Base-by-base conservation (phyloP, 192 early-diverging fungal genomes). In the Backusella westeae region DNA sequence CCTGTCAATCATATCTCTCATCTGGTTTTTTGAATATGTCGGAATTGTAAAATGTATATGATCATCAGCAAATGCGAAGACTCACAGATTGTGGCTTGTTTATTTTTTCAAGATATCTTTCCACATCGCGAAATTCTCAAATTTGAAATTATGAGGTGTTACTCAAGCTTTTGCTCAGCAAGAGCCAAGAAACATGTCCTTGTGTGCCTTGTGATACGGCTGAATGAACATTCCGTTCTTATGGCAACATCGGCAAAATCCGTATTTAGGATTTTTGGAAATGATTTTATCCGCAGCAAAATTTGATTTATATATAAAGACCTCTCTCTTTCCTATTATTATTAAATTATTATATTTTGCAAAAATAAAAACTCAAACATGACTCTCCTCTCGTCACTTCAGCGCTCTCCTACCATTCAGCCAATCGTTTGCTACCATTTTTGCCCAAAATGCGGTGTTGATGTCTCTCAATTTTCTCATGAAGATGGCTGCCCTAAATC, bases 381-480 rank as follows among this genome's bases (percentile, higher is more conserved):
- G 56, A 63, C 56, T 29, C 21, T 63, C 26, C 21, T 63, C 26
- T 63, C 56, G 4, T 63, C 12, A 14, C 23, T 63, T 14, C 21
- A 63, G 4, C 9, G 23, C 29, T 63, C 23, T 29, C 23, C 9
- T 14, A 29, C 10, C n/a, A 23, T 23, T 10, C 56, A 63, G 3
- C 56, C 56, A 26, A 63, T 26, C 10, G 10, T 63, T 29, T 63
- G 26, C 23, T 73, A 73, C 53, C 42, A 34, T 4, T 73, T 73
- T 52, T 73, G 72, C 36, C 52, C 72, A 34, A 59, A 21, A 3
- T 73, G 72, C 34, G 72, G 72, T 35, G 53, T 73, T 21, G 72
- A 73, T 36, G 53, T 73, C 49, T 73, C 72, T 34, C 72, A 73
- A 38, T 73, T 59, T 14, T 38, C 53, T 12, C 72, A 73, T n/a